Evolutionary conservation across 2,329 filamentous ascomycete genomes (phyloP).

Genomic region (Ophiosphaerella narmari): DNA sequence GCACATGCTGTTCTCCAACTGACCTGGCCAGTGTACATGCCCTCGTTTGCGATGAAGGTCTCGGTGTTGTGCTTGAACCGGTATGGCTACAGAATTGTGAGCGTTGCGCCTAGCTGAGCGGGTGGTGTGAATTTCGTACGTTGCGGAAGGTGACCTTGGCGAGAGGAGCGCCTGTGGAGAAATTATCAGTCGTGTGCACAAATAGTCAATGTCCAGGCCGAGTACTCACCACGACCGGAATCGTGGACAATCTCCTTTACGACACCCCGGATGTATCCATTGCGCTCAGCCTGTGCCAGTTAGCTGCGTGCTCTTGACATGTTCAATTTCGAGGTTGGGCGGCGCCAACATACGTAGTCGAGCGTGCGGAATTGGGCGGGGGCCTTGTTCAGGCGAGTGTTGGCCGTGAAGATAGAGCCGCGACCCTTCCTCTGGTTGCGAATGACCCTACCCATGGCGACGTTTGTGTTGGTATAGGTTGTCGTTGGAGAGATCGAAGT

Average conservation of each 20-base stretch:
- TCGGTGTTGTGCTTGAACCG: slow-evolving; percentile 96
- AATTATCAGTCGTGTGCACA: slow-evolving; percentile 23
- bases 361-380: slow-evolving; percentile 95
- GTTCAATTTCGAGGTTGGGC: slow-evolving; percentile 25
- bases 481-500: slow-evolving; percentile 9
- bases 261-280: slow-evolving; percentile 96
- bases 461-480: slow-evolving; percentile 38
- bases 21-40: slow-evolving; percentile 98
- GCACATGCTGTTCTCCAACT: slow-evolving; percentile 16
- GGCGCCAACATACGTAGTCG: slow-evolving; percentile 68
- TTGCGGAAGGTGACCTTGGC: slow-evolving; percentile 96
- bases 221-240: slow-evolving; percentile 80
- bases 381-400: slow-evolving; percentile 79
- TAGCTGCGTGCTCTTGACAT: slow-evolving; percentile 40
- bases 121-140: slow-evolving; percentile 33
- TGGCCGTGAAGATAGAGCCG: slow-evolving; percentile 76
- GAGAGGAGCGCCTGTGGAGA: slow-evolving; percentile 68
- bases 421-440: slow-evolving; percentile 74
- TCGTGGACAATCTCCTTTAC: slow-evolving; percentile 99
- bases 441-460: slow-evolving; percentile 69
- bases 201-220: slow-evolving; percentile 6
- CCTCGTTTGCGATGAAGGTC: slow-evolving; percentile 99
- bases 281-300: slow-evolving; percentile 69
- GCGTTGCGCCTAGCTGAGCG: slow-evolving; percentile 9
- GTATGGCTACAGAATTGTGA: slow-evolving; percentile 66